These are phyloP conservation scores for Trichoderma koningii DNA, from an alignment of 2,329 filamentous ascomycete species.

Conservation along the genomic window DNA sequence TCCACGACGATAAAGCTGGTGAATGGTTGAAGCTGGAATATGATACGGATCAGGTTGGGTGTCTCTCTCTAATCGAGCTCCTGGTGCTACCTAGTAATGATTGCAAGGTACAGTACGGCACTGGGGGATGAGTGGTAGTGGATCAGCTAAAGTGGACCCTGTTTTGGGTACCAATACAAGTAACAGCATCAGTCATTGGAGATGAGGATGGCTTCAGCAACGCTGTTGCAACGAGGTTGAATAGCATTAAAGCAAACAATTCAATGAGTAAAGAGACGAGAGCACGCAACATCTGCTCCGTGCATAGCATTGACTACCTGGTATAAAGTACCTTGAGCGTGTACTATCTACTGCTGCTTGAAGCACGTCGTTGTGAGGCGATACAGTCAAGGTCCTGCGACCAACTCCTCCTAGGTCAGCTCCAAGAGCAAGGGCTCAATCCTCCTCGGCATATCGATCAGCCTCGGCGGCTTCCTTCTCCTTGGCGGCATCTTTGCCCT, in stretches of 20 bases:
- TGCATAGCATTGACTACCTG: constrained; percentile 9
- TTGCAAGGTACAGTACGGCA: not conserved
- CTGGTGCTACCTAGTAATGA: not conserved
- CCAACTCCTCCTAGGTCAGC: not conserved
- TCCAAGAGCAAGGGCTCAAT: constrained; percentile 27
- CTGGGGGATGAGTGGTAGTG: not conserved
- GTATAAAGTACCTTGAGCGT: not conserved
- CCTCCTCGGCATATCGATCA: constrained; percentile 44
- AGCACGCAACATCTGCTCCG: not conserved
- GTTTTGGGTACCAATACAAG: not conserved
- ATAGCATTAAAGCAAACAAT: no score
- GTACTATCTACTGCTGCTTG: not conserved
- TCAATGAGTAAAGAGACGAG: no score
- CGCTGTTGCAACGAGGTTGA: no score
- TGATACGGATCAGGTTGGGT: not conserved
- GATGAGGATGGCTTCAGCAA: no score
- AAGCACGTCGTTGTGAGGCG: not conserved
- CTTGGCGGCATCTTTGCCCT: constrained; percentile 51
- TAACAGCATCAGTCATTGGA: not conserved
- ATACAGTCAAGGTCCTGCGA: not conserved
- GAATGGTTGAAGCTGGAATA: constrained; percentile 15
- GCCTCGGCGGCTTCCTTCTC: constrained; percentile 58
- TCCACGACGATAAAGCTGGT: not conserved
- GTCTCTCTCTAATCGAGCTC: not conserved
- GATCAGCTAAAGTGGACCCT: constrained; percentile 1